A percentile compares a stretch with the other conserved stretches of the same genome.
Conservation (phyloP, 352 stramenopile genomes). For the Elongisporangium prolatum region DNA sequence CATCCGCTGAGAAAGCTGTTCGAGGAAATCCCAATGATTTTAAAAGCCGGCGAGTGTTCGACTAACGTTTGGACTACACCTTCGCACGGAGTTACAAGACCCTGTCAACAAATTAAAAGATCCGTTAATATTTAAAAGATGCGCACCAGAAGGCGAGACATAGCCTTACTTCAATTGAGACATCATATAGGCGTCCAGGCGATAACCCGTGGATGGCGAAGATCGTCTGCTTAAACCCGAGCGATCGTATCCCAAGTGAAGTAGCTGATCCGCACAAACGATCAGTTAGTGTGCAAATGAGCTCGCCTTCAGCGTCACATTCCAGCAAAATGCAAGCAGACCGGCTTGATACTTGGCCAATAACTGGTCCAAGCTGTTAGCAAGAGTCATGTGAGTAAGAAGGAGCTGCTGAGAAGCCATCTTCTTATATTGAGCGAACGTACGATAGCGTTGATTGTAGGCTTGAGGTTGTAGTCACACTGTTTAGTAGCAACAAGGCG, state of each 20-base stretch:
- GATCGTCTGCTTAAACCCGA: constrained; percentile 11
- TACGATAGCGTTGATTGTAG: neutral
- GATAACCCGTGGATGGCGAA: constrained; percentile 23
- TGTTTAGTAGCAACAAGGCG: neutral
- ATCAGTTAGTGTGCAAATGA: constrained; percentile 33
- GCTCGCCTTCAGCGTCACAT: constrained; percentile 24
- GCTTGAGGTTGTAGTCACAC: neutral
- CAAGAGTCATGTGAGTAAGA: neutral
- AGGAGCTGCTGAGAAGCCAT: neutral
- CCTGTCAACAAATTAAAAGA: constrained; percentile 11
- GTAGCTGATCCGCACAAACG: constrained; percentile 11
- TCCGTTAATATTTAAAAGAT: neutral
- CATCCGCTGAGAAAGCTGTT: neutral
- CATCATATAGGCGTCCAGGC: constrained; percentile 31
- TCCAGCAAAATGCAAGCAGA: constrained; percentile 36
- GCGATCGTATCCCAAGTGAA: constrained; percentile 7
- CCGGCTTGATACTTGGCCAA: constrained; percentile 29
- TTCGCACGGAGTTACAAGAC: constrained; percentile 9
- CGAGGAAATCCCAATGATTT: constrained; percentile 7
- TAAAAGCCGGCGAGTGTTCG: constrained; percentile 22
- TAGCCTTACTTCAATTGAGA: constrained; percentile 25
- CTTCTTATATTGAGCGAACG: neutral
- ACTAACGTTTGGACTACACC: constrained; percentile 24
- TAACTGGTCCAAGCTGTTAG: constrained; percentile 31
- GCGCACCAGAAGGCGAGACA: neutral